These are phyloP conservation scores for Lagerstroemia fauriei DNA, from an alignment of 441 rosid genomes.

Conservation along the genomic window DNA sequence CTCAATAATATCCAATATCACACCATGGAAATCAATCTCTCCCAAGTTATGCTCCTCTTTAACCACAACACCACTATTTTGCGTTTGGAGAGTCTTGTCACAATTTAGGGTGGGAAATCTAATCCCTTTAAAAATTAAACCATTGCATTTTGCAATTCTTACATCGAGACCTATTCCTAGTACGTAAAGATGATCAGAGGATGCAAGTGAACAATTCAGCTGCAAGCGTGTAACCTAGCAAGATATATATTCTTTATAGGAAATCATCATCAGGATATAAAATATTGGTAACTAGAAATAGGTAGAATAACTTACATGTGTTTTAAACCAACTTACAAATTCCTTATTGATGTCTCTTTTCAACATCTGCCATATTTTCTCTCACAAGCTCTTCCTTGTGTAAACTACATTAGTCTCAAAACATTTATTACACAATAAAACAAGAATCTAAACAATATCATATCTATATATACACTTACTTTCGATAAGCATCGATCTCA, in stretches of 20 bases:
- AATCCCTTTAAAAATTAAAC: not conserved
- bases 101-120: not conserved
- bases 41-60: not conserved
- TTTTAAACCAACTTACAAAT: slow-evolving; percentile 4
- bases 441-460: not conserved
- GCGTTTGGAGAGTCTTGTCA: not conserved
- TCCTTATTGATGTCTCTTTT: slow-evolving; percentile 2
- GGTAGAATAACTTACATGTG: not conserved
- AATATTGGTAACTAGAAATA: not conserved
- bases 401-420: not conserved
- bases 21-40: not conserved
- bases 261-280: not conserved
- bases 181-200: not conserved
- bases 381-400: not conserved
- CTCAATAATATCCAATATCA: not conserved
- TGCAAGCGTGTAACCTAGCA: not conserved
- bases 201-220: not conserved
- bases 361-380: not conserved
- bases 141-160: not conserved
- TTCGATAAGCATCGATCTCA: not conserved
- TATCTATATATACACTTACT: not conserved
- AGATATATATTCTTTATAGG: not conserved
- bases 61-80: slow-evolving; percentile 1
- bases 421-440: not conserved
- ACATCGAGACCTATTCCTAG: not conserved